Evolutionary conservation across 768 basidiomycete species (phyloP), one percentile per base, ranked within the genome.

Genomic region (Scleroderma bovista): DNA sequence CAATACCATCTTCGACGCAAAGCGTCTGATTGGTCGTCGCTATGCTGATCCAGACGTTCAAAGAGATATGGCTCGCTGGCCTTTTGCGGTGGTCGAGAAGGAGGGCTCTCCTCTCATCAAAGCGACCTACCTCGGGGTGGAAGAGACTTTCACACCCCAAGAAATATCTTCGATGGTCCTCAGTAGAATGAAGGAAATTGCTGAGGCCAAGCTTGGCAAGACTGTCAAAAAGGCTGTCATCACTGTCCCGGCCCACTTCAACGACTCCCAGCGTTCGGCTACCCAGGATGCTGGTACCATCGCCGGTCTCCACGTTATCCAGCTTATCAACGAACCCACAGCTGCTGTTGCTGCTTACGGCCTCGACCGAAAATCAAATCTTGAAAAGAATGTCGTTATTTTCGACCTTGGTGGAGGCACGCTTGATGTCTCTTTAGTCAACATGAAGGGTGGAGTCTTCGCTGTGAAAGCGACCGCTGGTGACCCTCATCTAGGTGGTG

Each of bases 391-490:
- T 41, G 89, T 88, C 11, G 77, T 96, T 65, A 93, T 99, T 59
- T 99, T 98, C 67, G 96, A 99, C 77, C 79, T 98, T 29, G 95
- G 95, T 59, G 95, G 95, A 60, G 95, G 95, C 50, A 97, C 95
- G 20, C 98, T 98, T 69, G 95, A 98, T 92, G 93, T 99, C 63
- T 99, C 96, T 24, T 94, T 99, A 58, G 77, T 99, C 49, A 94
- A 97, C 74, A 98, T 98, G 93, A 93, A 97, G 71, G 94, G 96
- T 71, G 96, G 95, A 60, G 94, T 99, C 10, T 99, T 98, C 69
- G 96, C 98, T 71, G 96, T 99, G 66, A 99, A 98, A 76, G 97
- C 96, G 1, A 99, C 96, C 48, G 97, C 97, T 65, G 96, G 96
- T 66, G 95, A 99, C 70, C 98, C 96, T 15, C 96, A 99, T 67